phyloP scores from a whole-genome alignment of 2,329 filamentous ascomycete genomes.

The Botrytis fabae region DNA sequence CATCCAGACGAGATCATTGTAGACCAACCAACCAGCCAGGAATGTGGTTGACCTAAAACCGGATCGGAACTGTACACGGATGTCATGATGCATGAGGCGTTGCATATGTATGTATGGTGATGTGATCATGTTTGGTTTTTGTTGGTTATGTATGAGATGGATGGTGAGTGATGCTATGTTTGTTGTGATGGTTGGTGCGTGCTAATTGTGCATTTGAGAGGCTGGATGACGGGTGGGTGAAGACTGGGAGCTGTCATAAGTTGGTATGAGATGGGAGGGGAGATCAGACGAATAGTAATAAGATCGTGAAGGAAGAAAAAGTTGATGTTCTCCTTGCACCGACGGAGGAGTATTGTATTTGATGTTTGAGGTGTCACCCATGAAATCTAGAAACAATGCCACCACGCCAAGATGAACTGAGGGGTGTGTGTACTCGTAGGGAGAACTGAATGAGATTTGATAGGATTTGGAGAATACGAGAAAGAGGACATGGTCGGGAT shows the following conservation, averaged over 20 bases:
- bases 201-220: neutral
- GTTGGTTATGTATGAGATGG: neutral
- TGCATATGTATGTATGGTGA: neutral
- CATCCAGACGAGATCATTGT: neutral
- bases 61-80: neutral
- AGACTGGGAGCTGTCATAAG: neutral
- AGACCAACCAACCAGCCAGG: neutral
- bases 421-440: neutral
- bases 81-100: constrained; percentile 11
- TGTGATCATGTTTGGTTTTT: neutral
- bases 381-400: neutral
- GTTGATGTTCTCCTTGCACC: neutral
- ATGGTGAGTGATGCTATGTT: neutral
- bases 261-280: neutral
- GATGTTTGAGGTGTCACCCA: too few species aligned
- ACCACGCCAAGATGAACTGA: neutral
- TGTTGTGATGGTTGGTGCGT: neutral
- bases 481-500: neutral
- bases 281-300: neutral
- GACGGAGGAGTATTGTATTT: neutral
- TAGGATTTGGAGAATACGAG: neutral
- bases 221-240: neutral
- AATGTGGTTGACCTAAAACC: neutral
- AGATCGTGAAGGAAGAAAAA: neutral
- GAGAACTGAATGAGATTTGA: neutral